Evolutionary conservation across 805 yeast species (phyloP), one percentile per base, ranked within the genome.

Genomic region (Ascoidea asiatica): DNA sequence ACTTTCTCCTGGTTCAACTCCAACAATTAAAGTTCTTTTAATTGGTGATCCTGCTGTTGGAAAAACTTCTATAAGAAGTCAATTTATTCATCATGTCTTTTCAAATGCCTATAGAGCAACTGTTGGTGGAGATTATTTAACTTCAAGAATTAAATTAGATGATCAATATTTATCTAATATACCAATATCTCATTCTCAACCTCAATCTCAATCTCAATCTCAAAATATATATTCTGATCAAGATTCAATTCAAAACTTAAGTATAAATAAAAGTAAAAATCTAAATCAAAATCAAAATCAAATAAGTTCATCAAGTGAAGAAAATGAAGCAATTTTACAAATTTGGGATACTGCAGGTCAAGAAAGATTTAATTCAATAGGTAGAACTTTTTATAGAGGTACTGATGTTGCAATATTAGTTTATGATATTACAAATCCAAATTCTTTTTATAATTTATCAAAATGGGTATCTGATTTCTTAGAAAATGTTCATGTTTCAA

Each of bases 301-400:
- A n/a, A 41, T 20, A 21, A 44, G 39, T 18, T 29, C 50, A 55
- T 11, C 43, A 43, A 4, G 33, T 5, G 37, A 50, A 19, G 45
- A 51, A 17, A 48, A 52, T 38, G 50, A 51, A 33, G 67, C 69
- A 19, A 62, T 61, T 42, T 60, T 79, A 37, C 86, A 79, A 56
- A 69, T 79, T 7, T 79, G 88, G 88, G 88, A 80, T 57, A 80
- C 88, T 22, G 88, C 88, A 1, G 88, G 88, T 22, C 88, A 80
- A 60, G 88, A 80, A 59, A 66, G 87, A 52, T 80, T 80, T 63
- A 71, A 85, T 60, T 78, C 86, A 43, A 79, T 80, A 62, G 80
- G 62, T 68, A 71, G 68, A 53, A 73, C 78, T 4, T 75, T 75
- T 50, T 75, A 75, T 56, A 58, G 81, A 37, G 81, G 81, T 6